Evolutionary conservation across 768 basidiomycete genomes (phyloP).

Genomic region (Rhizopogon roseolus): DNA sequence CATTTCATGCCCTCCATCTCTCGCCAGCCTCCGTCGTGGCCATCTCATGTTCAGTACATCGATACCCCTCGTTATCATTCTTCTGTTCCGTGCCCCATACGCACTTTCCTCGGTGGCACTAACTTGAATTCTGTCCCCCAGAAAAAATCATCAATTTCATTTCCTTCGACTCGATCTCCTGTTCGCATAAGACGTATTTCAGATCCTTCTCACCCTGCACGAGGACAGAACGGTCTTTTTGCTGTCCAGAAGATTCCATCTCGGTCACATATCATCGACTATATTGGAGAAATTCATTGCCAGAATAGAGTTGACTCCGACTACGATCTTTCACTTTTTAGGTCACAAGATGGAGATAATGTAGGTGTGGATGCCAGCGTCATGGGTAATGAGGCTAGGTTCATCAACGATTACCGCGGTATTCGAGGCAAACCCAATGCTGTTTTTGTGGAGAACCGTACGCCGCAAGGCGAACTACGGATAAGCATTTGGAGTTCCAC

Average conservation of each 20-base stretch:
- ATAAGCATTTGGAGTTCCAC: conserved; percentile 74
- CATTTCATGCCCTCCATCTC: conserved; percentile 7
- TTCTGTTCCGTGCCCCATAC: conserved; percentile 45
- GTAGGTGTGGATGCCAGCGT: conserved; percentile 74
- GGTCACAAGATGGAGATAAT: conserved; percentile 47
- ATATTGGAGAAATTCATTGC: conserved; percentile 81
- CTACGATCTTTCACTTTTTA: conserved; percentile 83
- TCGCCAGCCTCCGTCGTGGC: conserved; percentile 42
- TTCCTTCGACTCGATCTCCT: conserved; percentile 13
- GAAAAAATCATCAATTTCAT: conserved; percentile 4
- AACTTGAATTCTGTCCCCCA: conserved; percentile 5
- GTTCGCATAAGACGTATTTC: conserved; percentile 58
- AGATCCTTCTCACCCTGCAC: conserved; percentile 62
- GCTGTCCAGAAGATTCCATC: conserved; percentile 66
- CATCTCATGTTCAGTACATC: conserved; percentile 51
- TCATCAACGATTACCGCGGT: conserved; percentile 89
- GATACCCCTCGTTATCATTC: conserved; percentile 47
- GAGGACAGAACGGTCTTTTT: conserved; percentile 79
- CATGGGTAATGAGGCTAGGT: conserved; percentile 84
- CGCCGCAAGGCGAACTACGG: conserved; percentile 52
- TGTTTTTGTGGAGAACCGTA: conserved; percentile 55
- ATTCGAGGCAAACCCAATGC: conserved; percentile 67
- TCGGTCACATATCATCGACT: conserved; percentile 69
- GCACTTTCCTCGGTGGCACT: conserved; percentile 31
- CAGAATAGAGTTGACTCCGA: conserved; percentile 71